Base-by-base conservation (phyloP, 345 rosid genomes). In the Brassica napus region DNA sequence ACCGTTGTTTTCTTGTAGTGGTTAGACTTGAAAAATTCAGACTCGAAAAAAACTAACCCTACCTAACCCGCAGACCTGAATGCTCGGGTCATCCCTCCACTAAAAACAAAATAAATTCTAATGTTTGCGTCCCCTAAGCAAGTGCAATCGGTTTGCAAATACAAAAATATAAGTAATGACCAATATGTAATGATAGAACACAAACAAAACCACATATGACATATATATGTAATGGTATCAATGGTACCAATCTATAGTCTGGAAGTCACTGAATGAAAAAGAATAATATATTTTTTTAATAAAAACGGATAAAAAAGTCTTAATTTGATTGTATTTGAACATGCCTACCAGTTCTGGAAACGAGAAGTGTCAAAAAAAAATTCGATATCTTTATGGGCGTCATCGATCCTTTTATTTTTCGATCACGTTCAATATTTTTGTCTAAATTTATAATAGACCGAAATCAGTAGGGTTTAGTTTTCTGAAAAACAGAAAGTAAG, bases 51-150 rank as follows among this genome's bases (percentile, higher is more conserved):
- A 35, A 35, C 42, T 35, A 35, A 7, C 9, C 30, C 42, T 2
- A 37, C 2, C 42, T 9, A 9, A 37, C 42, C 11, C 3, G 8
- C 8, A 32, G 4, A 10, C 47, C 21, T 39, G 2, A 21, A 35
- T 10, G 8, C 70, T 31, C 1, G 0, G 10, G 47, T 39, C 12
- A 39, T 39, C 47, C 4, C 47, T 39, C 47, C 12, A 12, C 15
- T 1, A 2, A 14, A 49, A 49, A 14, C n/a, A 21, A 57, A 58
- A 8, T 1, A 23, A 24, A 18, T 26, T n/a, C 54, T 12, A 14
- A 72, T 37, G 67, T 71, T 71, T 71, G 63, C 65, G 18, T 69
- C 26, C 35, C 61, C 72, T 28, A 28, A 8, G 42, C 42, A 49
- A 68, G 24, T 68, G 59, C 59, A 47, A 24, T n/a, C 24, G 39